Evolutionary conservation across 129 eudicot species (phyloP), one percentile per base, ranked within the genome.

Genomic region (Artemisia annua): DNA sequence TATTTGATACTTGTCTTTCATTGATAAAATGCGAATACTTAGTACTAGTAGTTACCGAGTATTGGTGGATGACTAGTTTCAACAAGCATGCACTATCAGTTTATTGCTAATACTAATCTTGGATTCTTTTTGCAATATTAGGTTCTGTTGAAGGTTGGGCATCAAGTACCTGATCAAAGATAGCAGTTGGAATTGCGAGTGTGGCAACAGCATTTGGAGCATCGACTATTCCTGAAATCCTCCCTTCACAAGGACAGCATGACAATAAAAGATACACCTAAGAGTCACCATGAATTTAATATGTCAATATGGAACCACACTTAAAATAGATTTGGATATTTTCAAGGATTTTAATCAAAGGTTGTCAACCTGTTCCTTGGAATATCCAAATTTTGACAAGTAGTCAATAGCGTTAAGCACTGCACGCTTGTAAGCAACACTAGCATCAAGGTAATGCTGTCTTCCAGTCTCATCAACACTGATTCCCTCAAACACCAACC

Each of bases 211-310:
- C 99, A 75, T 95, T 95, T 14, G 99, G 99, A 68, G 99, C 71
- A 70, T 95, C 99, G 1, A 95, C 99, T 46, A 95, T 95, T 67
- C 99, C 97, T 13, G 99, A 90, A 69, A 95, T 88, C 86, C 99
- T 86, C 63, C 99, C 99, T 83, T 95, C 99, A 53, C 99, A 95
- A 7, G 99, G 99, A 87, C 99, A 95, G 71, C 99, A 95, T 13
- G 99, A 95, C 35, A 95, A 83, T 32, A 95, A 83, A 69, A 95
- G 99, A 78, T 95, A 95, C 12, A 90, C 84, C 98, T 92, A 76
- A 56, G 65, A 59, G 67, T 63, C 80, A 63, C 46, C 60, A 62
- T 30, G 5, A 55, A 61, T 54, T 49, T 20, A 58, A 30, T 46
- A 16, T 22, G 62, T 74, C 65, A 80, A 48, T 67, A 51, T 4